These are phyloP conservation scores for Russula ochroleuca DNA, from an alignment of 768 basidiomycete genomes.

Conservation along the genomic window DNA sequence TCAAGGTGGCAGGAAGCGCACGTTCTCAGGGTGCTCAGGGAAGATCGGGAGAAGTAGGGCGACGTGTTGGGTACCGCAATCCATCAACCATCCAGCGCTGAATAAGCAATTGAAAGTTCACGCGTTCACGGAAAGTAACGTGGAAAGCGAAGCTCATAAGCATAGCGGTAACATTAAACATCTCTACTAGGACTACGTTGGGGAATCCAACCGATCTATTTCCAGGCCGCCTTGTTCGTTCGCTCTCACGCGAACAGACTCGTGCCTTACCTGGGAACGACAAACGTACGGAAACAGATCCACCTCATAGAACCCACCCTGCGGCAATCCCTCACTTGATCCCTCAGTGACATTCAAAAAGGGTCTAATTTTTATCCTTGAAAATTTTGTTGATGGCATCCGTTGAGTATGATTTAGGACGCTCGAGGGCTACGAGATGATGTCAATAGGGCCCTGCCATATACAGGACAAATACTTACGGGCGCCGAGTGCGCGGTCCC, in stretches of 20 bases:
- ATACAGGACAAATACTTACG: conserved; percentile 47
- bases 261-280: neutral
- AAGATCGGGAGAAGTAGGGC: neutral
- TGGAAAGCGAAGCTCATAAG: conserved; percentile 2
- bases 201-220: conserved; percentile 7
- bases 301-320: conserved; percentile 3
- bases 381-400: conserved; percentile 78
- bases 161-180: conserved; percentile 14
- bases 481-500: conserved; percentile 91
- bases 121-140: neutral
- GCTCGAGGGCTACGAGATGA: conserved; percentile 60
- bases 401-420: conserved; percentile 89
- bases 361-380: conserved; percentile 44
- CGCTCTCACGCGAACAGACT: conserved; percentile 14
- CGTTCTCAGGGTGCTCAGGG: neutral
- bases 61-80: neutral
- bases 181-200: neutral
- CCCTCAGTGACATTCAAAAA: conserved; percentile 1
- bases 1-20: neutral
- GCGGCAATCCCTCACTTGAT: neutral
- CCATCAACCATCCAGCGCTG: neutral
- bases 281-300: neutral
- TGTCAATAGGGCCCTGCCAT: conserved; percentile 6
- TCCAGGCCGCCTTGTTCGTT: conserved; percentile 4
- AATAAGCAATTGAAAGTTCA: neutral